phyloP scores from a whole-genome alignment of 2,329 filamentous ascomycete genomes.

The Penicillium rolfsii region DNA sequence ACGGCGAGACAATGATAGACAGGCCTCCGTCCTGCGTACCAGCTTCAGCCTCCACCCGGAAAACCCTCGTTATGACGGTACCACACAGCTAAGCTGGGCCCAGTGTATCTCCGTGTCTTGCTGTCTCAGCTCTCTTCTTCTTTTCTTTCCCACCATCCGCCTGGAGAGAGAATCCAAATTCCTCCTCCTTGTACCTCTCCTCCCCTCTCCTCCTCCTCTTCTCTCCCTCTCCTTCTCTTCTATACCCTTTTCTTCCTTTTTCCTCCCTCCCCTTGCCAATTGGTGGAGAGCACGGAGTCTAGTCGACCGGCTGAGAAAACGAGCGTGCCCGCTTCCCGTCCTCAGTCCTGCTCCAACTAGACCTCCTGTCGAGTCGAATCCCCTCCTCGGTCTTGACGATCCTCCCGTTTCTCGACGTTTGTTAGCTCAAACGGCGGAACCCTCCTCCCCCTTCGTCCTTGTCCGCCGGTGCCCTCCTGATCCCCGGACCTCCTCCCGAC shows the following conservation, averaged over 20 bases:
- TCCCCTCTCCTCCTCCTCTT: slow-evolving; percentile 36
- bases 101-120: slow-evolving; percentile 33
- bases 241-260: slow-evolving; percentile 38
- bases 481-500: slow-evolving; percentile 33
- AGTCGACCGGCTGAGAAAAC: slow-evolving; percentile 37
- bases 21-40: neutral
- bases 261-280: slow-evolving; percentile 38
- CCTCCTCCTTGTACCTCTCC: slow-evolving; percentile 42
- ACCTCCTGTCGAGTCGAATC: slow-evolving; percentile 46
- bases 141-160: slow-evolving; percentile 46
- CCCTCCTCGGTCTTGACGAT: slow-evolving; percentile 43
- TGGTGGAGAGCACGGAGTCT: slow-evolving; percentile 46
- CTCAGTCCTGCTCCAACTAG: slow-evolving; percentile 36
- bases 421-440: slow-evolving; percentile 46
- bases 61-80: slow-evolving; percentile 28
- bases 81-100: slow-evolving; percentile 29
- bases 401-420: slow-evolving; percentile 41
- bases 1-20: too few relatives aligned
- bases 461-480: slow-evolving; percentile 38
- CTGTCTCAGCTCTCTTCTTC: slow-evolving; percentile 34
- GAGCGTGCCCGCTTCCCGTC: slow-evolving; percentile 30
- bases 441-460: slow-evolving; percentile 24
- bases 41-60: slow-evolving; percentile 31
- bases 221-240: slow-evolving; percentile 39
- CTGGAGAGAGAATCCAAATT: slow-evolving; percentile 47